These are phyloP conservation scores for Apiotrichum montevideense DNA, from an alignment of 1,284 basidiomycete species.

Conservation along the genomic window DNA sequence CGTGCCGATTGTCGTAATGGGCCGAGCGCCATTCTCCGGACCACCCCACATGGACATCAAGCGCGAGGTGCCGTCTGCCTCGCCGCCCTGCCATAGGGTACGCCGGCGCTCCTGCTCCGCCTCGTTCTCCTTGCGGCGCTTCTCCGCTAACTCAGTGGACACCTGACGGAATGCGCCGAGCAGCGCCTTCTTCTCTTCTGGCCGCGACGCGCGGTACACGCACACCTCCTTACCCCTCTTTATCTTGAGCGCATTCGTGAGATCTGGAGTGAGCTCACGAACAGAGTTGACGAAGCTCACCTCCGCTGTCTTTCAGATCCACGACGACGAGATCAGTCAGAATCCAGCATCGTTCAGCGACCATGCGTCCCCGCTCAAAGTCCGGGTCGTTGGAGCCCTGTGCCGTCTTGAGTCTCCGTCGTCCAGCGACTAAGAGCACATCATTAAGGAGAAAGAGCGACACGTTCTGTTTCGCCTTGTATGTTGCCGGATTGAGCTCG, in stretches of 20 bases:
- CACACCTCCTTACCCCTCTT: conserved; percentile 86
- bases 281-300: conserved; percentile 40
- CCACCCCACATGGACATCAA: conserved; percentile 10
- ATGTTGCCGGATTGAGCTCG: conserved; percentile 88
- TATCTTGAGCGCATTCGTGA: conserved; percentile 95
- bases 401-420: conserved; percentile 37
- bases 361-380: conserved; percentile 61
- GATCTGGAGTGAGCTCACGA: conserved; percentile 47
- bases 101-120: conserved; percentile 81
- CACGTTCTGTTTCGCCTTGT: conserved; percentile 81
- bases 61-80: conserved; percentile 45
- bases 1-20: conserved; percentile 59
- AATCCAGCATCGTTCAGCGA: conserved; percentile 88
- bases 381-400: conserved; percentile 29
- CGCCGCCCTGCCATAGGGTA: conserved; percentile 60
- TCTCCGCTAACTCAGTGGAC: conserved; percentile 80
- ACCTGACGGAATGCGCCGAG: conserved; percentile 82
- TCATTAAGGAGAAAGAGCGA: conserved; percentile 90
- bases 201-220: conserved; percentile 78
- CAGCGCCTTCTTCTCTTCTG: conserved; percentile 78
- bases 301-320: conserved; percentile 86
- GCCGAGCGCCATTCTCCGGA: conserved; percentile 50
- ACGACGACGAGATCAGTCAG: conserved; percentile 87
- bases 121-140: conserved; percentile 83
- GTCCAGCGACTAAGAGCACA: conserved; percentile 75